A percentile compares a stretch with the other conserved stretches of the same genome.
Conservation (phyloP, 2,329 filamentous ascomycete species). For the Thermomyces lanuginosus region DNA sequence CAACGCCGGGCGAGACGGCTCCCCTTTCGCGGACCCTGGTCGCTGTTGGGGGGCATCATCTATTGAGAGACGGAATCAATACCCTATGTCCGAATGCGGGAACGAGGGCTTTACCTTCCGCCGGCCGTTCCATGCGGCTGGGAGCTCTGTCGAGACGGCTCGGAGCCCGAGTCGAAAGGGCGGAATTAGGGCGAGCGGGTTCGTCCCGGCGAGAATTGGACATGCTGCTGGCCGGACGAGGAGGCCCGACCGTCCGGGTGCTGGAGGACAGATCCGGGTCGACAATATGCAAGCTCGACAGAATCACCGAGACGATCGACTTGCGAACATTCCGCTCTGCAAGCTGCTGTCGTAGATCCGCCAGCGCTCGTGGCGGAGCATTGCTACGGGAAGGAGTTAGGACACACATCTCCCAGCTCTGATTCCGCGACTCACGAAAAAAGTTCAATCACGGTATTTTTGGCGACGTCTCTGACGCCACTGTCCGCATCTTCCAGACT, state of each 20-base stretch:
- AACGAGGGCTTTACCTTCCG: conserved; percentile 10
- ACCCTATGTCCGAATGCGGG: conserved; percentile 3
- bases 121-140: too few relatives aligned
- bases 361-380: conserved; percentile 68
- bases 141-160: conserved; percentile 7
- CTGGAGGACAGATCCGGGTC: conserved; percentile 14
- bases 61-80: conserved; percentile 1
- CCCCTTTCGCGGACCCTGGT: conserved; percentile 10
- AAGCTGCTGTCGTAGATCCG: conserved; percentile 74
- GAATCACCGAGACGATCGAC: conserved; percentile 67
- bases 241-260: too few relatives aligned
- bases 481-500: conserved; percentile 82
- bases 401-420: not conserved
- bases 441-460: conserved; percentile 67
- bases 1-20: conserved; percentile 9
- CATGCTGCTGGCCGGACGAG: conserved; percentile 13
- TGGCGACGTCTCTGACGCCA: conserved; percentile 70
- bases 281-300: conserved; percentile 50
- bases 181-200: conserved; percentile 14
- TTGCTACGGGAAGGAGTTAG: conserved; percentile 33
- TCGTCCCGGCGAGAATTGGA: conserved; percentile 14
- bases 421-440: conserved; percentile 47
- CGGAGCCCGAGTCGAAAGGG: conserved; percentile 15
- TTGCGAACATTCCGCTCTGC: conserved; percentile 71
- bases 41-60: conserved; percentile 10